Evolutionary conservation across 2,329 filamentous ascomycete genomes (phyloP).

Genomic region (Fusarium xylarioides): DNA sequence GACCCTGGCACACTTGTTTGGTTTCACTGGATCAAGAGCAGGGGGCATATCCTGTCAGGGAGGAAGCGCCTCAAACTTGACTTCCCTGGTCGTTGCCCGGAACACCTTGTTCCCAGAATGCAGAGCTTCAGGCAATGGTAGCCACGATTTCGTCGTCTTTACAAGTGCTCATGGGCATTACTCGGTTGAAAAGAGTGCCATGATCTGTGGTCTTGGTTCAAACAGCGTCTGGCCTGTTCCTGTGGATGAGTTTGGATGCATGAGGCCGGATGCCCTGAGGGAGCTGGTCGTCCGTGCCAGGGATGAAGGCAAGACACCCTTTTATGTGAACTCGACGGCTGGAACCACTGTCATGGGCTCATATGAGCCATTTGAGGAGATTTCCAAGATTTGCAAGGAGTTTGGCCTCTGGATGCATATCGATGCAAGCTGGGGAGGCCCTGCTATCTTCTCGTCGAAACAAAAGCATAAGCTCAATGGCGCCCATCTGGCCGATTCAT

Average conservation of each 20-base stretch:
- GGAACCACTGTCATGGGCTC: slow-evolving; percentile 93
- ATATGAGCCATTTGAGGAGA: slow-evolving; percentile 80
- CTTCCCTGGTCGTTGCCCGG: slow-evolving; percentile 85
- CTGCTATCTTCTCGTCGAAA: slow-evolving; percentile 77
- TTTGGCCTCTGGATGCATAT: slow-evolving; percentile 90
- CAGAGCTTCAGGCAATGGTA: slow-evolving; percentile 75
- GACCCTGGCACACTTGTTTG: slow-evolving; percentile 79
- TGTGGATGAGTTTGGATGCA: slow-evolving; percentile 76
- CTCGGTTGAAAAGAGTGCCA: slow-evolving; percentile 92
- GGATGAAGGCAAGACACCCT: slow-evolving; percentile 76
- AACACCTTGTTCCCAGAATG: slow-evolving; percentile 85
- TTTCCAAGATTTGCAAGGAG: slow-evolving; percentile 74
- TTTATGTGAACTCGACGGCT: slow-evolving; percentile 95
- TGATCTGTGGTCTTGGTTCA: slow-evolving; percentile 85
- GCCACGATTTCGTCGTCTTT: slow-evolving; percentile 79
- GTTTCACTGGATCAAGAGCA: slow-evolving; percentile 74
- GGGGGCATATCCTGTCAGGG: slow-evolving; percentile 83
- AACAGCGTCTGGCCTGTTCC: slow-evolving; percentile 77
- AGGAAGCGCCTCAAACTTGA: slow-evolving; percentile 84
- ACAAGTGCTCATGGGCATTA: slow-evolving; percentile 93
- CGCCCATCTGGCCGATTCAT: slow-evolving; percentile 76
- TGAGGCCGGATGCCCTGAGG: slow-evolving; percentile 74
- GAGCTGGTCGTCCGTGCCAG: slow-evolving; percentile 69
- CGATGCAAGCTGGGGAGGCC: slow-evolving; percentile 90
- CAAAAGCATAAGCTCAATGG: slow-evolving; percentile 74